Base-by-base conservation (phyloP, 805 yeast species). In the Kluyveromyces starmeri region DNA sequence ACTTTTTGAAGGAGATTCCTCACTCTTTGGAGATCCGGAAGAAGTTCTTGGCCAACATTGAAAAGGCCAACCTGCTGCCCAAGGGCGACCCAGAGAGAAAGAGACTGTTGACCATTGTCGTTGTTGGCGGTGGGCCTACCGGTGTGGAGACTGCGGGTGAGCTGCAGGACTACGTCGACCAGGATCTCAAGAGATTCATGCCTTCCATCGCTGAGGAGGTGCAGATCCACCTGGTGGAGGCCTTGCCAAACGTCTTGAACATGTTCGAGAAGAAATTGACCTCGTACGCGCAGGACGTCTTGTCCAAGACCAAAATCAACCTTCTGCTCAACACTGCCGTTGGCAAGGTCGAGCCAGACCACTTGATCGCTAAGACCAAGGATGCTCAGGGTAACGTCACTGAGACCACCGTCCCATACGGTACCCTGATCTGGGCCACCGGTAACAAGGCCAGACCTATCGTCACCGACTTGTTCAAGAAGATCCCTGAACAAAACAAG, bases 71-170 rank as follows among this genome's bases (percentile, higher is more conserved):
- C 58, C 66, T 82, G 46, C 73, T 86, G 51, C 89, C 89, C 45
- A 75, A 77, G 58, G 73, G 70, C 41, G 83, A 75, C 47, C 78
- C 77, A 30, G 94, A 83, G 60, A 75, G 96, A 62, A 78, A 78
- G 65, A 78, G 95, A 61, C 70, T 88, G 47, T 69, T 88, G 60
- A 81, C 83, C 39, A 71, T 84, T 42, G 89, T 88, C 36, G 95
- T 88, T 40, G 92, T 89, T 49, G 96, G 96, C 51, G 96, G 96
- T 64, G 96, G 96, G 46, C 96, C 96, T 55, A 86, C 96, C 28
- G 96, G 96, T 68, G 96, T 86, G 39, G 96, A 86, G 65, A 81
- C 86, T 46, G 95, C 96, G 41, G 96, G 95, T 59, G 96, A 88
- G 62, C 66, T 88, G 52, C 95, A 85, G 65, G 96, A 88, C 63